Evolutionary conservation across 164 flowering plant genomes (phyloP), one percentile per base, ranked within the genome.

Genomic region (Nymphaea colorata): DNA sequence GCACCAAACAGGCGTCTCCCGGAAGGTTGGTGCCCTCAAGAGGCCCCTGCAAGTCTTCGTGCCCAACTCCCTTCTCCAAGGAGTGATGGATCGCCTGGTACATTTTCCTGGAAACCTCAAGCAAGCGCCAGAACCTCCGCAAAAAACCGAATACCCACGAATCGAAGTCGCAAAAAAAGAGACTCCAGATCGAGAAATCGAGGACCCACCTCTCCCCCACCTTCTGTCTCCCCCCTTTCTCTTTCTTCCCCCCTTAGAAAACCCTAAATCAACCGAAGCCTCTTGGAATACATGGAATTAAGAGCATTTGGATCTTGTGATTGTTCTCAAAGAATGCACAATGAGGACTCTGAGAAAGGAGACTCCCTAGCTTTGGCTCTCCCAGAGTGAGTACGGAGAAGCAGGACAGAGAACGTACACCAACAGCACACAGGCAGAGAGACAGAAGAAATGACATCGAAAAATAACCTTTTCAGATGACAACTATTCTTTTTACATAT

Each of bases 1-100:
- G 72, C 41, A 85, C 89, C 45, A 85, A 64, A 65, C 87, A 72
- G 4, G 73, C 66, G 57, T 76, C 76, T 3, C 73, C 73, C 8
- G 68, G 69, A 17, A 66, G 60, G 59, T 71, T 66, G 0, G 69
- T 61, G n/a, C 73, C 73, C 16, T 71, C 69, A 11, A 66, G 71
- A 69, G 71, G 41, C 47, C 71, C 71, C 61, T 47, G 66, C 61
- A 69, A 47, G 7, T 69, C 71, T 42, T 69, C 71, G 6, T 42
- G 70, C 57, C 70, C 70, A 68, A n/a, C 43, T 51, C 70, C 65
- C 43, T 61, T 68, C 36, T 68, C 70, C 36, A 68, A 43, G 12
- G 64, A 47, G 36, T 25, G 57, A 63, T 62, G 66, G 17, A 69
- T 62, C 36, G 71, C 64, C 3, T 59, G 51, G 60, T 47, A 69